Base-by-base conservation (phyloP, 495 filamentous ascomycete species). In the Hypoxylon subgilvum region DNA sequence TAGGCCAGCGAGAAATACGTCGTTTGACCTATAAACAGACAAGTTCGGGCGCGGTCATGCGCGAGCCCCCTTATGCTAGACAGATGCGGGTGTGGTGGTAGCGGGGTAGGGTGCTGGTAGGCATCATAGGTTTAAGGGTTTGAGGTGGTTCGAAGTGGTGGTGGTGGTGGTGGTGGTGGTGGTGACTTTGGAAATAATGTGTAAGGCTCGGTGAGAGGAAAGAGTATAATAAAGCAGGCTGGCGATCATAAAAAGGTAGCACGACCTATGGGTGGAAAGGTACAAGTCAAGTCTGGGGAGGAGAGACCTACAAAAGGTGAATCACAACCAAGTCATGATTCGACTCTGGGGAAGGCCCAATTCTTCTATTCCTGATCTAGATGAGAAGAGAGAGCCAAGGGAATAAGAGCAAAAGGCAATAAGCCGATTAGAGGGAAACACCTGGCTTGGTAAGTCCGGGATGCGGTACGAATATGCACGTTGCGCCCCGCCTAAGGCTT, bases 291-390 rank as follows among this genome's bases (percentile, higher is more conserved):
- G n/a, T n/a, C n/a, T n/a, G 25, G 45, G 13, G 21, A 31, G 46
- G 10, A 9, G 8, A 17, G 34, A 64, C 54, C 50, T 64, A 64
- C 61, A 42, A 27, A 55, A 54, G 39, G 61, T 59, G 54, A 64
- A 64, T 64, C 61, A 64, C 59, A 59, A 64, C 28, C 54, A 54
- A 38, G 61, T 64, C 61, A 64, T 64, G 44, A 47, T 50, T n/a
- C 40, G 44, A 50, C 34, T 55, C 32, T 41, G 52, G 52, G 50
- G 34, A 54, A 30, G 31, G 35, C 32, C 61, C 50, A 64, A 59
- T 42, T 64, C 44, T 59, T n/a, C 5, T 34, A 41, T 40, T 27
- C 35, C 41, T n/a, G 23, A n/a, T 6, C 17, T 17, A 4, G 14
- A 34, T 12, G 31, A 12, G 7, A 28, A 44, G 43, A 13, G 5